A percentile compares a stretch with the other conserved stretches of the same genome.
Conservation (phyloP, 805 yeast genomes). For the Lipomyces japonicus region DNA sequence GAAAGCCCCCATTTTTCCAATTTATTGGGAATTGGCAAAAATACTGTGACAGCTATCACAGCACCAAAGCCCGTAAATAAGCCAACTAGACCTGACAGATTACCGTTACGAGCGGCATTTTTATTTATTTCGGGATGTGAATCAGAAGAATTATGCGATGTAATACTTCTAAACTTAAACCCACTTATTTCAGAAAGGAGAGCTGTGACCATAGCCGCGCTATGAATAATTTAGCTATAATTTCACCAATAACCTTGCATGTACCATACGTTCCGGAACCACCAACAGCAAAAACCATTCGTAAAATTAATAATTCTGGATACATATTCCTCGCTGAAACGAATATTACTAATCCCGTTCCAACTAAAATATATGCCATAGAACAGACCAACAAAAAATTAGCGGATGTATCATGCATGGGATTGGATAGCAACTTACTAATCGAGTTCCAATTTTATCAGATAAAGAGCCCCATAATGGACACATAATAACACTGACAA, state of each 20-base stretch:
- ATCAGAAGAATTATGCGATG: too few relatives aligned
- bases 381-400: conserved; percentile 34
- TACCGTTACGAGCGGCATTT: conserved; percentile 45
- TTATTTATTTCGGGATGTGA: neutral
- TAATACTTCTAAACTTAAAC: conserved; percentile 6
- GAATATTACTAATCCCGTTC: conserved; percentile 48
- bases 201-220: conserved; percentile 59
- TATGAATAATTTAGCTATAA: neutral
- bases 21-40: conserved; percentile 55
- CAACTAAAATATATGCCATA: conserved; percentile 48
- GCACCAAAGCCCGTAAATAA: conserved; percentile 65
- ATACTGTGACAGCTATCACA: conserved; percentile 53
- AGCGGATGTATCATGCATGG: neutral
- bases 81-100: conserved; percentile 59
- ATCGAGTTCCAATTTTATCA: conserved; percentile 60
- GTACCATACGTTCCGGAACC: conserved; percentile 41
- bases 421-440: conserved; percentile 34
- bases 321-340: conserved; percentile 46
- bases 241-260: neutral
- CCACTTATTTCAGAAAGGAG: conserved; percentile 47
- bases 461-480: conserved; percentile 63
- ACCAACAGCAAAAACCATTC: conserved; percentile 61
- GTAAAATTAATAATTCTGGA: conserved; percentile 50
- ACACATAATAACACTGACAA: conserved; percentile 49
- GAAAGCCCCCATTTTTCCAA: conserved; percentile 37